Evolutionary conservation across 2,329 filamentous ascomycete species (phyloP).

Genomic region (Phaeophleospora eucalypticola): DNA sequence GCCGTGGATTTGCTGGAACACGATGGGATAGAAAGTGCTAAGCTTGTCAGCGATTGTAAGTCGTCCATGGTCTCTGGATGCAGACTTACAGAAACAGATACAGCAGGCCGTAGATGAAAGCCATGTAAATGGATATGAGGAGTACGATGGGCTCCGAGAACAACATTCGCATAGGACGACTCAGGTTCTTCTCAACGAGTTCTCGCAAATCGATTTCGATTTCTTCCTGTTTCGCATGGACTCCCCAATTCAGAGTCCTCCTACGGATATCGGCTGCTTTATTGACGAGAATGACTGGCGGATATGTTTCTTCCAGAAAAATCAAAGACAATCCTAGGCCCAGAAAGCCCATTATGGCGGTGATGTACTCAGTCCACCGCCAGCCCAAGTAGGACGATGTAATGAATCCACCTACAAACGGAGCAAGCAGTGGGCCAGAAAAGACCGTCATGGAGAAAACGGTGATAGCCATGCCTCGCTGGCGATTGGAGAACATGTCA

Average conservation of each 20-base stretch:
- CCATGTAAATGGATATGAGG: slow-evolving; percentile 43
- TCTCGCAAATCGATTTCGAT: slow-evolving; percentile 37
- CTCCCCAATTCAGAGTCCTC: slow-evolving; percentile 54
- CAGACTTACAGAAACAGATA: slow-evolving; percentile 65
- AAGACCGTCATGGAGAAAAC: slow-evolving; percentile 37
- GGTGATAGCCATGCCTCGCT: slow-evolving; percentile 33
- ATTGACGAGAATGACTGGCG: slow-evolving; percentile 53
- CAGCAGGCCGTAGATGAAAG: slow-evolving; percentile 51
- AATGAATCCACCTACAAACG: slow-evolving; percentile 33
- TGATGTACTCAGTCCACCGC: slow-evolving; percentile 50
- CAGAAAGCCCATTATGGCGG: slow-evolving; percentile 53
- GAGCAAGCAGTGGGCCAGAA: slow-evolving; percentile 31
- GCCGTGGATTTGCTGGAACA: slow-evolving; percentile 68
- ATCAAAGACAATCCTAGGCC: slow-evolving; percentile 47
- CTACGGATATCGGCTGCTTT: slow-evolving; percentile 54
- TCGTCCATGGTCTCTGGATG: too few species aligned
- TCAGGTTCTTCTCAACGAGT: slow-evolving; percentile 36
- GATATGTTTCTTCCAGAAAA: slow-evolving; percentile 56
- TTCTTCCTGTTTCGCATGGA: slow-evolving; percentile 50
- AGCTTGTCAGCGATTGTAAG: not conserved
- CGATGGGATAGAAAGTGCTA: slow-evolving; percentile 70
- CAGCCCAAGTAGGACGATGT: slow-evolving; percentile 39
- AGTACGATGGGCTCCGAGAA: slow-evolving; percentile 50
- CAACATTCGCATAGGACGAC: slow-evolving; percentile 44
- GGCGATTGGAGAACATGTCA: slow-evolving; percentile 33